phyloP scores from a whole-genome alignment of 305 asterid species.

The Fraxinus paxiana region DNA sequence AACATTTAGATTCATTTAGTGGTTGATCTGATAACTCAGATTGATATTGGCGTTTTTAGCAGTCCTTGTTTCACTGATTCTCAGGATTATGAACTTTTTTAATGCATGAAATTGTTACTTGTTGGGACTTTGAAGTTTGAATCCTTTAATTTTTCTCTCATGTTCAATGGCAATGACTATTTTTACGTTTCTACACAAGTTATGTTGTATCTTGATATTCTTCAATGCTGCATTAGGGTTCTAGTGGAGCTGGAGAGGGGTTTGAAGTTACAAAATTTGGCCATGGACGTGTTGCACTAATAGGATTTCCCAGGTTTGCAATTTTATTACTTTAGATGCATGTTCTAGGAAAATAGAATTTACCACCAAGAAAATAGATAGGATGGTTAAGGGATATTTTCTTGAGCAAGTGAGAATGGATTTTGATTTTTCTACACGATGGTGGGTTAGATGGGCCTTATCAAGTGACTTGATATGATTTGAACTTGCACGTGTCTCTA shows the following conservation, averaged over 20 bases:
- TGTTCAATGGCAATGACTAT: not conserved
- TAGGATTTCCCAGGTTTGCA: slow-evolving; percentile 95
- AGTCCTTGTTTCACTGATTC: no score
- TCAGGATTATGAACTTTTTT: not conserved
- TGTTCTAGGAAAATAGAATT: not conserved
- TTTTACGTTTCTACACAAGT: not conserved
- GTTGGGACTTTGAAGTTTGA: not conserved
- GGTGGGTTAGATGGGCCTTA: not conserved
- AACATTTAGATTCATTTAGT: not conserved
- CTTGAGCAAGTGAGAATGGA: not conserved
- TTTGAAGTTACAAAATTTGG: slow-evolving; percentile 96
- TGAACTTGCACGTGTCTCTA: not conserved
- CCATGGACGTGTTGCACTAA: slow-evolving; percentile 93
- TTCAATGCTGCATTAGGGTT: slow-evolving; percentile 55
- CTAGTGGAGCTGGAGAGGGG: slow-evolving; percentile 97
- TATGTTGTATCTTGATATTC: slow-evolving; percentile 20
- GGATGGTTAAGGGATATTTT: not conserved
- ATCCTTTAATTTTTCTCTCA: not conserved
- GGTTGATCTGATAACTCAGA: not conserved
- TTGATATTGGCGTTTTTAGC: not conserved
- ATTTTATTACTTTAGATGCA: slow-evolving; percentile 12
- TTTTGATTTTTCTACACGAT: not conserved
- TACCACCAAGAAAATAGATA: not conserved
- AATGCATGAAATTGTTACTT: not conserved
- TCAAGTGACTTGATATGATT: not conserved